Conservation (phyloP, 441 rosid genomes). For the Viola pubescens region DNA sequence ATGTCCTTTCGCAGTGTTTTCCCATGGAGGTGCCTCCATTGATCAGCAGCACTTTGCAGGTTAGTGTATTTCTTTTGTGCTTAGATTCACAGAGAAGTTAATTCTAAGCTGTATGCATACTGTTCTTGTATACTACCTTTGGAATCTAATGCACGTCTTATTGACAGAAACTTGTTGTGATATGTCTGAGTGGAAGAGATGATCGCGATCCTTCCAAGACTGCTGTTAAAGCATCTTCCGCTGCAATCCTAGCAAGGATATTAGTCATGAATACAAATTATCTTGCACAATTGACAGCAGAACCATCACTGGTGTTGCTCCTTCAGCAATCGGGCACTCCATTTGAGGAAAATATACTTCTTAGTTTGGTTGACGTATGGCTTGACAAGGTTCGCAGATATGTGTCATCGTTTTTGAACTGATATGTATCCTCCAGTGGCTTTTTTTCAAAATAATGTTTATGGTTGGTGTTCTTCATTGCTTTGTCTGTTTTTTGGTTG, state of each 20-base stretch:
- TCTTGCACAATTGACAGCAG: conserved; percentile 84
- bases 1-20: conserved; percentile 55
- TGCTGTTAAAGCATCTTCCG: conserved; percentile 73
- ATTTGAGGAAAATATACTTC: conserved; percentile 68
- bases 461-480: conserved; percentile 8
- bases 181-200: conserved; percentile 87
- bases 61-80: conserved; percentile 23
- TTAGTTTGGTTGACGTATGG: conserved; percentile 89
- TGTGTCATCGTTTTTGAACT: neutral
- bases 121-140: conserved; percentile 5
- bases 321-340: conserved; percentile 70
- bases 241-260: conserved; percentile 85
- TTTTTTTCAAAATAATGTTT: neutral
- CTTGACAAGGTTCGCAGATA: conserved; percentile 73
- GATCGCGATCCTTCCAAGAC: conserved; percentile 79
- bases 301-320: conserved; percentile 60
- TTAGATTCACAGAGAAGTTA: conserved; percentile 6
- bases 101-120: neutral
- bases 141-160: conserved; percentile 12
- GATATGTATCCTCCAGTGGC: neutral
- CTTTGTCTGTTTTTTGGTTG: conserved; percentile 14
- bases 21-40: conserved; percentile 80
- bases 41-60: conserved; percentile 79
- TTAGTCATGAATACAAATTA: conserved; percentile 89
- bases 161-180: conserved; percentile 65